These are phyloP conservation scores for Ceratobasidium sp. DNA, from an alignment of 1,284 basidiomycete genomes.

Conservation along the genomic window DNA sequence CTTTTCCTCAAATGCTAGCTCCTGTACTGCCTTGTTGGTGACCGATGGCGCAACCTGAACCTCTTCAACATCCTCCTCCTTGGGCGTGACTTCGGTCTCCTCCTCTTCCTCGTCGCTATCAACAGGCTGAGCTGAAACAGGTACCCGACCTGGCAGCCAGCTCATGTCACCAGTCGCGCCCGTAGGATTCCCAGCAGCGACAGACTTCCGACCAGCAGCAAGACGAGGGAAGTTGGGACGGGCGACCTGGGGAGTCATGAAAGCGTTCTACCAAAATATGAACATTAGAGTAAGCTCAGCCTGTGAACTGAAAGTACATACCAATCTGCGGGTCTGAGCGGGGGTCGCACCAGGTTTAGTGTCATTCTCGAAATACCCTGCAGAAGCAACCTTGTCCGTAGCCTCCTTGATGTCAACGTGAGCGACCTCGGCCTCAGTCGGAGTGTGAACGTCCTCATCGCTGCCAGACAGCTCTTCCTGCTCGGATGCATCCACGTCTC, in stretches of 20 bases:
- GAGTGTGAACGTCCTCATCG: slow-evolving; percentile 28
- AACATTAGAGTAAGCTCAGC: background rate
- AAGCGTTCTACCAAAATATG: slow-evolving; percentile 17
- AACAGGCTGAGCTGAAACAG: slow-evolving; percentile 22
- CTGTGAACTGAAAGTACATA: background rate
- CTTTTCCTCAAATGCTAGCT: slow-evolving; percentile 31
- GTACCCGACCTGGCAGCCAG: slow-evolving; percentile 44
- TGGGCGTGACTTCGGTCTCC: background rate
- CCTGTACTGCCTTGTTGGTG: background rate
- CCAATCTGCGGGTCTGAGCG: slow-evolving; percentile 29
- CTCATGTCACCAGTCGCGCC: slow-evolving; percentile 18
- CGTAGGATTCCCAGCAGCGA: slow-evolving; percentile 12
- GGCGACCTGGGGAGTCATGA: slow-evolving; percentile 42
- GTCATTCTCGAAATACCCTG: slow-evolving; percentile 13
- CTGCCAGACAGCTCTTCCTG: slow-evolving; percentile 11
- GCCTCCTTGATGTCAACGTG: slow-evolving; percentile 4
- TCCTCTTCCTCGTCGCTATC: slow-evolving; percentile 35
- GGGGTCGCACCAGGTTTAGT: slow-evolving; percentile 23
- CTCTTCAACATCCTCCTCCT: background rate
- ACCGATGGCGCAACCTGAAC: background rate
- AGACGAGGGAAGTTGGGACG: slow-evolving; percentile 36
- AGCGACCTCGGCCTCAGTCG: slow-evolving; percentile 14
- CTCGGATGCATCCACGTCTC: background rate
- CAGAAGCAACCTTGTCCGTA: background rate
- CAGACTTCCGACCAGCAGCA: slow-evolving; percentile 39